These are phyloP conservation scores for Syzygium syzygioides DNA, from an alignment of 441 rosid species.

Conservation along the genomic window DNA sequence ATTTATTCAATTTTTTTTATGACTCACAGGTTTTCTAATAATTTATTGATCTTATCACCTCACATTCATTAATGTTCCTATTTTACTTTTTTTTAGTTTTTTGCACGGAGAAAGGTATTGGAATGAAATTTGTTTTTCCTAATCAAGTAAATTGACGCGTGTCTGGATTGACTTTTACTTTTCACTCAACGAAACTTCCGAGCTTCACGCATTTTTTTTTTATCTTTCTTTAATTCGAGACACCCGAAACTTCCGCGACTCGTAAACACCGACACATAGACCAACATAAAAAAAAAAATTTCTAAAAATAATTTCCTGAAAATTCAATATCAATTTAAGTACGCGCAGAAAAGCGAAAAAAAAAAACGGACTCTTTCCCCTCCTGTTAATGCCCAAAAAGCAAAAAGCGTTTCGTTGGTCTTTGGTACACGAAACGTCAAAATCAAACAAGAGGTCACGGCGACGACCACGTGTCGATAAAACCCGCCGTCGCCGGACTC, in stretches of 20 bases:
- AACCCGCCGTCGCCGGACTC: not conserved
- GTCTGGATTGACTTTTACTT: no score
- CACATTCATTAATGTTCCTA: no score
- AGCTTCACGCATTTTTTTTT: not conserved
- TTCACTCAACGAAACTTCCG: not conserved
- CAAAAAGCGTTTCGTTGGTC: not conserved
- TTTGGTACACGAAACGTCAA: not conserved
- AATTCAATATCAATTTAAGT: not conserved
- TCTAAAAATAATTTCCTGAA: not conserved
- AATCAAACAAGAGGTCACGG: not conserved
- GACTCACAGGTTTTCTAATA: not conserved
- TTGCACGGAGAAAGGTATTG: no score
- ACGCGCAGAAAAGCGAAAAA: not conserved
- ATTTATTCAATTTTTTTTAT: no score
- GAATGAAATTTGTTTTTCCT: no score
- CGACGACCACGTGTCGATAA: not conserved
- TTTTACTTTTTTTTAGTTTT: no score
- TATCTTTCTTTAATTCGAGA: not conserved
- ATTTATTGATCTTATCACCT: no score
- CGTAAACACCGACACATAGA: not conserved
- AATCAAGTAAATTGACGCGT: no score
- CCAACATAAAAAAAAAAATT: no score
- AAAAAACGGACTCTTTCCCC: not conserved
- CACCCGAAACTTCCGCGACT: not conserved
- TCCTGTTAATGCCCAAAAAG: rapidly evolving